These are phyloP conservation scores for Eucalyptus paniculata DNA, from an alignment of 345 rosid species.

Conservation along the genomic window DNA sequence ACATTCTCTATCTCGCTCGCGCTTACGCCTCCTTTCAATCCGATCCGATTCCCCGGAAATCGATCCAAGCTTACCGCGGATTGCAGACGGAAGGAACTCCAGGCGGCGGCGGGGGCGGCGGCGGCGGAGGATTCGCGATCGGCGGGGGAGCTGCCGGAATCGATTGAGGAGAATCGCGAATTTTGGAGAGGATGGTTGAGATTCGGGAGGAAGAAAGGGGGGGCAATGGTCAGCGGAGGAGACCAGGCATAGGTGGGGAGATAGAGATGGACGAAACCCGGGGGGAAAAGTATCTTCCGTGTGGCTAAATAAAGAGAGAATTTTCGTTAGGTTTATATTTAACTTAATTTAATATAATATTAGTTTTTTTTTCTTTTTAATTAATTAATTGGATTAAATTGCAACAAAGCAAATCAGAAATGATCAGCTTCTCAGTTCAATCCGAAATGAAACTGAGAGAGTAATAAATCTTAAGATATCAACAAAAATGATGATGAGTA, in stretches of 20 bases:
- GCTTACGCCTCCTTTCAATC: not conserved
- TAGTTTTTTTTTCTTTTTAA: not conserved
- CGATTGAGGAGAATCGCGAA: not conserved
- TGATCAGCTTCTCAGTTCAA: fast-evolving
- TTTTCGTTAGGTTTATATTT: not conserved
- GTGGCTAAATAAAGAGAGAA: not conserved
- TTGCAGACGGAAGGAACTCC: not conserved
- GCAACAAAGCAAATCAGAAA: not conserved
- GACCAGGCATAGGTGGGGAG: not conserved
- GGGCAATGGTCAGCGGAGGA: not conserved
- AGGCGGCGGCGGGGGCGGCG: not conserved
- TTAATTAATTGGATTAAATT: not conserved
- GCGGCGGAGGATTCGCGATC: not conserved
- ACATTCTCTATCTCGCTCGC: not conserved
- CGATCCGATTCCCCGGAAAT: not conserved
- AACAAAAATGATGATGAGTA: too few relatives aligned
- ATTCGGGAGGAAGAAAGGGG: not conserved
- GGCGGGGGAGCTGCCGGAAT: not conserved
- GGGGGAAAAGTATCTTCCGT: not conserved
- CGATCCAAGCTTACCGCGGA: not conserved
- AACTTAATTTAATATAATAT: not conserved
- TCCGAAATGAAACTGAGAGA: too few relatives aligned
- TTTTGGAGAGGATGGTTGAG: not conserved
- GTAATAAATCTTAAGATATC: too few relatives aligned
- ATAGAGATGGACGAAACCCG: not conserved